Conservation (phyloP, 768 basidiomycete genomes). For the Mycena indigotica region DNA sequence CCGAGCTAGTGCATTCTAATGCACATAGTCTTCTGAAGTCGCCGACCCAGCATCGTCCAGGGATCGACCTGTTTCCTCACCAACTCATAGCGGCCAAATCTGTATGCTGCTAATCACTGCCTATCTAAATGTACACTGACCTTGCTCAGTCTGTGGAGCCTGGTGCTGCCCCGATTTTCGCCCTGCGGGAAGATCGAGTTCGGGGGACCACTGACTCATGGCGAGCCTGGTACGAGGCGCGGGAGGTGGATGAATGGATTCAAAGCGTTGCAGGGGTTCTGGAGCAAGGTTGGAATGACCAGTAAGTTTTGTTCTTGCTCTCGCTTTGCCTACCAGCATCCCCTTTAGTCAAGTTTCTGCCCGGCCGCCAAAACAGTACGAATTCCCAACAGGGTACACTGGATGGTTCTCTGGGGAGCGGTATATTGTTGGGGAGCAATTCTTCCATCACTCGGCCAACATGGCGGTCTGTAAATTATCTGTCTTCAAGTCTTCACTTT, state of each 20-base stretch:
- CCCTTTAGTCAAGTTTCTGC: slow-evolving; percentile 55
- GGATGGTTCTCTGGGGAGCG: slow-evolving; percentile 81
- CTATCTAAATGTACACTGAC: too few relatives aligned
- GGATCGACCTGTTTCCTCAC: slow-evolving; percentile 77
- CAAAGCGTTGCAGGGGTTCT: slow-evolving; percentile 86
- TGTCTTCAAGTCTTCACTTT: not conserved
- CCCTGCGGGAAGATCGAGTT: slow-evolving; percentile 74
- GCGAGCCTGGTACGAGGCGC: slow-evolving; percentile 74
- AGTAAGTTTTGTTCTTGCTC: slow-evolving; percentile 42
- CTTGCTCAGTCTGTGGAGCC: slow-evolving; percentile 77
- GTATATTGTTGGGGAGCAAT: slow-evolving; percentile 82
- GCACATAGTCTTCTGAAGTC: slow-evolving; percentile 66
- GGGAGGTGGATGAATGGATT: slow-evolving; percentile 93
- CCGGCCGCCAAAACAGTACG: slow-evolving; percentile 72
- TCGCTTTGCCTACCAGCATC: not conserved
- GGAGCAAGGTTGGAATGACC: slow-evolving; percentile 87
- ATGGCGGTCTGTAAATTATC: slow-evolving; percentile 44
- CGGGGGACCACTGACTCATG: slow-evolving; percentile 78
- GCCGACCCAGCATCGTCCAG: slow-evolving; percentile 50
- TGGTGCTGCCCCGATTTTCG: slow-evolving; percentile 62
- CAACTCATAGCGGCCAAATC: slow-evolving; percentile 87
- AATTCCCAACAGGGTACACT: slow-evolving; percentile 95
- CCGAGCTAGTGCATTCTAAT: slow-evolving; percentile 79
- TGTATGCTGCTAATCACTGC: not conserved
- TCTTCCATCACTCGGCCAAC: slow-evolving; percentile 73